Evolutionary conservation across 805 yeast species (phyloP), one percentile per base, ranked within the genome.

Genomic region (Ogataea paradorogensis): DNA sequence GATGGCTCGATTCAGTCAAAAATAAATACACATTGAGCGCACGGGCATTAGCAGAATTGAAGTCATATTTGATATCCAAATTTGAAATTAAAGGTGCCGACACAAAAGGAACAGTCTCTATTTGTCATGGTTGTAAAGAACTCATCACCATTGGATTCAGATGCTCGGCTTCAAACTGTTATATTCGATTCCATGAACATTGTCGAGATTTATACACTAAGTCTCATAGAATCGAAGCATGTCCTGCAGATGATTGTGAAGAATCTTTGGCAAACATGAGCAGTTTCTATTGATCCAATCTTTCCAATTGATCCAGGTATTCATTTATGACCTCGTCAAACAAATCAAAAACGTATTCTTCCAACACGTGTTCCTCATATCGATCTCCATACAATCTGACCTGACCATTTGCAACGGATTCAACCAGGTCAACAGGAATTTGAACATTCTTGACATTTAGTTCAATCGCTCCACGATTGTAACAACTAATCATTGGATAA

Each of bases 401-500:
- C 0, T 53, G 56, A 8, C 56, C 59, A 0, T 11, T 18, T 2
- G 42, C 57, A 0, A 58, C 15, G 0, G 50, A 47, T 7, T 48
- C 55, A 18, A 58, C 56, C 7, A 69, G 23, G 10, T 62, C 66
- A 0, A 52, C 55, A 1, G 82, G 76, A 10, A 65, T 61, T 45
- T 69, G 67, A 50, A 89, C 74, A 9, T 78, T 69, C 0, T 89
- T 84, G 2, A 87, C 70, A 47, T 84, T 80, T 41, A 91, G 59
- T 43, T 74, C 67, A 5, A 86, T 95, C 8, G 74, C 66, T 0
- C 98, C 98, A 2, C 83, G 83, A 48, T 78, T 78, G 57, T 78
- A 93, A 18, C 84, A 84, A 39, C 95, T 84, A 24, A 87, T 71
- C 67, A 89, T 86, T 1, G 99, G 98, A 62, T 81, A 93, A 58